phyloP scores from a whole-genome alignment of 1,284 basidiomycete species.

The Leccinum cinnamomeum region DNA sequence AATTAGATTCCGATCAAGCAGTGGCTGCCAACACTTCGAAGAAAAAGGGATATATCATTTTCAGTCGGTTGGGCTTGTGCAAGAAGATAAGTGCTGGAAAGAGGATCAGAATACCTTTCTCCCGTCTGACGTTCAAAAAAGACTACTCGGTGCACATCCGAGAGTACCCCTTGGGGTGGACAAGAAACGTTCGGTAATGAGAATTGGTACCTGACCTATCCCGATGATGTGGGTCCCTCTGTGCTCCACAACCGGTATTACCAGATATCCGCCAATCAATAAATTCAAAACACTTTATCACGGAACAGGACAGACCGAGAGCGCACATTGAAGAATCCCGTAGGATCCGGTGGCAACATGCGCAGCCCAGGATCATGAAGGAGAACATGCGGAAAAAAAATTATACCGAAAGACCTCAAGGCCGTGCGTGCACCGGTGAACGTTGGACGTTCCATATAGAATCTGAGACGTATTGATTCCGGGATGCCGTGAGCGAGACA shows the following conservation, averaged over 20 bases:
- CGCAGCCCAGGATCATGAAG: neutral
- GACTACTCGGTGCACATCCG: neutral
- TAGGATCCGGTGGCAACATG: neutral
- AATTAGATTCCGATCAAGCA: too few relatives aligned
- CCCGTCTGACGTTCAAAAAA: neutral
- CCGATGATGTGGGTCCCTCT: neutral
- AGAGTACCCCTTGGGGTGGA: neutral
- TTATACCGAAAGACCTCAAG: too few relatives aligned
- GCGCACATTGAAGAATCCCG: neutral
- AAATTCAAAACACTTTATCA: neutral
- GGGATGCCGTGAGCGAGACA: constrained; percentile 28
- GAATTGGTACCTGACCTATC: neutral
- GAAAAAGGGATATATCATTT: neutral
- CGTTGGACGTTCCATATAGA: neutral
- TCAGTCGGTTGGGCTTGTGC: neutral
- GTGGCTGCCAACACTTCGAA: neutral
- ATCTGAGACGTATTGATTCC: neutral
- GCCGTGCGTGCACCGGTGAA: too few relatives aligned
- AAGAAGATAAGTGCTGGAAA: neutral
- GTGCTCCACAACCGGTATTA: too few relatives aligned
- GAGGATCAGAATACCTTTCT: neutral
- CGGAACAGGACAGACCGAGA: neutral
- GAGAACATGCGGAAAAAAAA: neutral
- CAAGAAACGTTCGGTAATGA: neutral
- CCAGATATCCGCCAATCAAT: neutral